Evolutionary conservation across 331 rosid genomes (phyloP).

Genomic region (Erythrophleum ivorense): DNA sequence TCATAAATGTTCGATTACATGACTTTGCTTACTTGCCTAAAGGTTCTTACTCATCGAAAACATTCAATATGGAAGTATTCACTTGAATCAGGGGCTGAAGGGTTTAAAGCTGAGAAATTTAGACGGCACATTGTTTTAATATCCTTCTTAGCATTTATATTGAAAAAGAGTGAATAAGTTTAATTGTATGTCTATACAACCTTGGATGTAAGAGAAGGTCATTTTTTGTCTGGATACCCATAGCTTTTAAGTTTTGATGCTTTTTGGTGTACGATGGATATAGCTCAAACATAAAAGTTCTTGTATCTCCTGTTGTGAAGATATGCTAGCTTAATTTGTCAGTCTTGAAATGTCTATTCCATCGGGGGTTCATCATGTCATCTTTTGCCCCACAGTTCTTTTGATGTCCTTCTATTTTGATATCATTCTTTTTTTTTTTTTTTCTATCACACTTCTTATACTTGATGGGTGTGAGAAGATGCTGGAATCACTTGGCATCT

Average conservation of each 20-base stretch:
- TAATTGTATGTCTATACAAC: not conserved
- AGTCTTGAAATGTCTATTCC: not conserved
- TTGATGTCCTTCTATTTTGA: not conserved
- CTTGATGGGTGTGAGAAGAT: not conserved
- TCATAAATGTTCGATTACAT: not conserved
- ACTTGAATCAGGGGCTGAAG: not conserved
- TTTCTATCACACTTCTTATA: not conserved
- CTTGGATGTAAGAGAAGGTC: not conserved
- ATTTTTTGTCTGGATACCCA: not conserved
- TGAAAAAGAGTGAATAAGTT: not conserved
- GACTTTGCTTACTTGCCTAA: not conserved
- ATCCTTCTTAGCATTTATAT: not conserved
- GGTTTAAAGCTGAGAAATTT: not conserved
- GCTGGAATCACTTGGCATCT: too few relatives aligned
- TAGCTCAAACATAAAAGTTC: not conserved
- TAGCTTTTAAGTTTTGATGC: not conserved
- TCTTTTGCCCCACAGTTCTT: not conserved
- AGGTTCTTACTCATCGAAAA: not conserved
- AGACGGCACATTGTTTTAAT: not conserved
- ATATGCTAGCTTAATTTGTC: not conserved
- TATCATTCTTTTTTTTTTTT: not conserved
- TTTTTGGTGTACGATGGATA: not conserved
- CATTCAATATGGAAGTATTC: not conserved
- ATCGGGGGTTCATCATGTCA: not conserved
- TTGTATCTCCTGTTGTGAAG: not conserved